Evolutionary conservation across 257 asterid genomes (phyloP).

Genomic region (Gentiana straminea): DNA sequence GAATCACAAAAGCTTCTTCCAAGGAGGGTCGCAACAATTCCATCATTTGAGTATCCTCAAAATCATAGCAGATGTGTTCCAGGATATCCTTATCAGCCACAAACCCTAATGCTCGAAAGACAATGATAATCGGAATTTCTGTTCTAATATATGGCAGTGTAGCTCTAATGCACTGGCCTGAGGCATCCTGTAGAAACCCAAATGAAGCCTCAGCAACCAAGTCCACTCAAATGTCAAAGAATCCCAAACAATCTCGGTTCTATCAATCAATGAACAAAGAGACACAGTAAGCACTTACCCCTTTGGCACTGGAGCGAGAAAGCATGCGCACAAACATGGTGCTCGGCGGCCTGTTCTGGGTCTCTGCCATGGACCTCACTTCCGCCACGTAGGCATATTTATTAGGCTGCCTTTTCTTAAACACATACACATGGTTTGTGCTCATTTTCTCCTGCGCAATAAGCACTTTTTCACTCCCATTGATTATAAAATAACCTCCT

Average conservation of each 20-base stretch:
- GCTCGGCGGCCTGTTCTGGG: conserved; percentile 94
- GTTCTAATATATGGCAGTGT: conserved; percentile 18
- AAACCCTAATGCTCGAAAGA: conserved; percentile 18
- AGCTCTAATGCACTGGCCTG: conserved; percentile 19
- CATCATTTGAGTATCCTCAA: conserved; percentile 18
- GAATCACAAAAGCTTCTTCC: conserved; percentile 22
- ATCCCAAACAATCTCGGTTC: not conserved
- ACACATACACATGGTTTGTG: conserved; percentile 95
- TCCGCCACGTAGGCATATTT: conserved; percentile 93
- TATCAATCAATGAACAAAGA: not conserved
- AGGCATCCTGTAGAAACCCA: conserved; percentile 9
- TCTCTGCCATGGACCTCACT: conserved; percentile 95
- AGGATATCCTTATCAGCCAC: conserved; percentile 19
- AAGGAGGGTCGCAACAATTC: conserved; percentile 18
- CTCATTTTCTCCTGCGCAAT: conserved; percentile 99
- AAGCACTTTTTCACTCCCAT: conserved; percentile 95
- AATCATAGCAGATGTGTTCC: conserved; percentile 20
- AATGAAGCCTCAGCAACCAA: no score
- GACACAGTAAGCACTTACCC: conserved; percentile 41
- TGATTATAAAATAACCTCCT: conserved; percentile 93
- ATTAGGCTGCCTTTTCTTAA: conserved; percentile 96
- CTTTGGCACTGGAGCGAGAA: conserved; percentile 92
- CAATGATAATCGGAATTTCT: conserved; percentile 15
- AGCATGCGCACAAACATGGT: conserved; percentile 98
- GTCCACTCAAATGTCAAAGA: conserved; percentile 3